Percentiles rank a stretch among this genome's conserved stretches.
phyloP scores from a whole-genome alignment of 1,284 basidiomycete species.

The Leccinum pallidistipes region DNA sequence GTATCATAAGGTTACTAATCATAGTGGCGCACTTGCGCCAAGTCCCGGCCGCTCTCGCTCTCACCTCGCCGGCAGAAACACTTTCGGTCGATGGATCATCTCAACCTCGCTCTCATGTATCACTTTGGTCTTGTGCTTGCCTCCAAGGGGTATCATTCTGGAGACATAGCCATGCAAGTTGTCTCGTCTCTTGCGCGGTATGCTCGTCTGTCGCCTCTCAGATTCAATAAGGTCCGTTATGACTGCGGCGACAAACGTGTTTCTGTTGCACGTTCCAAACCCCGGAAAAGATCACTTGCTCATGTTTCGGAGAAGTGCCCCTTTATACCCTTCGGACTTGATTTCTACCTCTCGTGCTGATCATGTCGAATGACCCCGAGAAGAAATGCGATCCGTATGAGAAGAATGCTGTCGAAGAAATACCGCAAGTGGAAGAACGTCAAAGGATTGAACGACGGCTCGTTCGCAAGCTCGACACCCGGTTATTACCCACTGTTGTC shows the following conservation, averaged over 20 bases:
- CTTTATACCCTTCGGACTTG: not conserved
- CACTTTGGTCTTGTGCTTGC: too few relatives aligned
- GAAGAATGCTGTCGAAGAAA: not conserved
- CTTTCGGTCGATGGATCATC: too few relatives aligned
- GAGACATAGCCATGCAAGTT: too few relatives aligned
- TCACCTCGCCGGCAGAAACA: too few relatives aligned
- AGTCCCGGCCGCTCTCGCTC: too few relatives aligned
- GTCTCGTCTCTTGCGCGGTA: too few relatives aligned
- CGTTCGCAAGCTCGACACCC: conserved; percentile 55
- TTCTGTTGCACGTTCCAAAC: not conserved
- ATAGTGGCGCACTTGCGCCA: too few relatives aligned
- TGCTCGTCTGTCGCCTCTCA: too few relatives aligned
- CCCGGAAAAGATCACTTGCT: not conserved
- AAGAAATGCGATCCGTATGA: not conserved
- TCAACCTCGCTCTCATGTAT: too few relatives aligned
- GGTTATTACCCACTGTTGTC: conserved; percentile 60
- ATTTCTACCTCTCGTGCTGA: not conserved
- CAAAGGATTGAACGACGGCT: conserved; percentile 40
- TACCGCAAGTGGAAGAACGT: not conserved
- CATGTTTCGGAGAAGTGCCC: not conserved
- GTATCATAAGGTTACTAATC: too few relatives aligned
- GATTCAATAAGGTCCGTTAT: not conserved
- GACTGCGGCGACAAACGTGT: not conserved
- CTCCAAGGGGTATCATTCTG: too few relatives aligned
- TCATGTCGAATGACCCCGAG: not conserved